Conservation (phyloP, 2,329 filamentous ascomycete genomes). For the Harringtonia aguacate region DNA sequence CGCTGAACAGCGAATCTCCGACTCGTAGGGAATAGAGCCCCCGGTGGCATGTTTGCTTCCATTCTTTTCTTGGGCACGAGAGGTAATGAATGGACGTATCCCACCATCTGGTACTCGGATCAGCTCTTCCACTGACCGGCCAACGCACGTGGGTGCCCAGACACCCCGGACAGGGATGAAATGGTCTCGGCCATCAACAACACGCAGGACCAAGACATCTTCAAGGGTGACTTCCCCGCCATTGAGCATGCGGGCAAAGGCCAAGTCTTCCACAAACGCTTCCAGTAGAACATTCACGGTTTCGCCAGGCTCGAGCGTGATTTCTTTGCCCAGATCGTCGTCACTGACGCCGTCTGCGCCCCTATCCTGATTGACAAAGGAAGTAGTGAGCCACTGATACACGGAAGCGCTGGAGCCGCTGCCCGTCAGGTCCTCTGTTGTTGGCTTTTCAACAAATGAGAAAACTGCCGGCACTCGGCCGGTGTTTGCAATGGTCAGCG, state of each 20-base stretch:
- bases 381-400: conserved; percentile 57
- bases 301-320: conserved; percentile 76
- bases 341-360: conserved; percentile 19
- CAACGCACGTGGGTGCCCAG: conserved; percentile 78
- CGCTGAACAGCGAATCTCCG: conserved; percentile 62
- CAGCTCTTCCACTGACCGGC: conserved; percentile 77
- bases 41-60: conserved; percentile 10
- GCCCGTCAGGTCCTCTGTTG: conserved; percentile 29
- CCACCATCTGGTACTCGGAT: conserved; percentile 77
- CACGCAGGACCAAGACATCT: conserved; percentile 78
- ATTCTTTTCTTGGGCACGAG: conserved; percentile 18
- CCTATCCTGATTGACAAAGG: conserved; percentile 43
- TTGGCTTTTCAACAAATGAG: conserved; percentile 65
- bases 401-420: conserved; percentile 15
- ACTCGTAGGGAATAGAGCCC: conserved; percentile 42
- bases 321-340: conserved; percentile 35
- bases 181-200: conserved; percentile 77
- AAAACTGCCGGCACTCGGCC: conserved; percentile 72
- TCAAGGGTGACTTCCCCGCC: conserved; percentile 56
- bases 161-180: conserved; percentile 72
- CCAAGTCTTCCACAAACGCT: conserved; percentile 52
- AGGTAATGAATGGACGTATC: conserved; percentile 43
- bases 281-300: conserved; percentile 61
- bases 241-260: conserved; percentile 61
- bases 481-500: conserved; percentile 84